Base-by-base conservation (phyloP, 2,329 filamentous ascomycete species). In the Teratosphaeria pseudoeucalypti region DNA sequence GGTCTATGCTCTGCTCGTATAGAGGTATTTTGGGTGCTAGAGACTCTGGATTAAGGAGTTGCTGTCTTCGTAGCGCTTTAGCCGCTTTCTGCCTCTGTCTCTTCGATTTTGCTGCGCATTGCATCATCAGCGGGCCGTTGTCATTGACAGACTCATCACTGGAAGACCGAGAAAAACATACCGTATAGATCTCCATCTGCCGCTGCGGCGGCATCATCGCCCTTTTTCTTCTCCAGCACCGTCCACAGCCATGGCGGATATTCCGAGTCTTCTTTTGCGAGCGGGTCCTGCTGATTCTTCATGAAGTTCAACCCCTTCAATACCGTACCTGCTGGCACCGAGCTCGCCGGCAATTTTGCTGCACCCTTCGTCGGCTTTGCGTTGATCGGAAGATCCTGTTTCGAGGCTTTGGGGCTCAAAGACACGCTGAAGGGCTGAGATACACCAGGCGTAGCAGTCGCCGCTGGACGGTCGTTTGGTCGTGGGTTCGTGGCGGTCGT, bases 161-260 rank as follows among this genome's bases (percentile, higher is more conserved):
- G 23, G 16, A 9, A 1, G 23, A 52, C 4, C 9, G 57, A 47
- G 14, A 19, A 39, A 49, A 56, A 82, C 87, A 56, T 82, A 92
- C 89, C 92, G 73, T 90, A 94, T 66, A 91, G 81, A 76, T 92
- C 89, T 26, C 85, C 87, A 29, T 81, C 82, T 81, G 2, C 26
- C 34, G 16, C 54, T 19, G 76, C 77, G 14, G 74, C 76, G 23
- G 75, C 86, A 9, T 55, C 57, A 70, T 81, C 83, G 19, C 26
- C 43, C 74, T 83, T 76, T 67, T 74, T 78, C 60, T 82, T 79
- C 56, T 85, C 82, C 58, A 94, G 75, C 65, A 88, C 85, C 2
- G 75, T 79, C 90, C 90, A 95, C 62, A 95, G 74, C 90, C 90
- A 95, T 27, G 78, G 78, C 2, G 90, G 90, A 74, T 95, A 95